Base-by-base conservation (phyloP, 306 rosid genomes). In the Acacia melanoxylon region DNA sequence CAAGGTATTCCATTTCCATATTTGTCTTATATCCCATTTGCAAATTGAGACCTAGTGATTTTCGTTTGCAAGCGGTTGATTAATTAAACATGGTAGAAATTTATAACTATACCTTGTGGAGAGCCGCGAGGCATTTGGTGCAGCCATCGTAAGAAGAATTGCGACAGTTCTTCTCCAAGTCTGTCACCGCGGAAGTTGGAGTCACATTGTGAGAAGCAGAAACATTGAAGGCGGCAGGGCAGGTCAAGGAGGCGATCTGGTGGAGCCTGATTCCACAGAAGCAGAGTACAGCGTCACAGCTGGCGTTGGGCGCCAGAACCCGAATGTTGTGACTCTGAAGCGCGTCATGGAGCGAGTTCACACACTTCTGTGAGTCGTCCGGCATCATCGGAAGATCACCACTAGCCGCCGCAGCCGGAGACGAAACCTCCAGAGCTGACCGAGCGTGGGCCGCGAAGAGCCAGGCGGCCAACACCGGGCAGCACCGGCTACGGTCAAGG, bases 381-480 rank as follows among this genome's bases (percentile, higher is more conserved):
- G 97, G 97, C 92, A 80, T 87, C 91, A 91, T 90, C 2, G 96
- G 97, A 1, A 88, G 86, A 61, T 93, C 94, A 1, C 73, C 58
- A 22, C 46, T 78, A 2, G 80, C 33, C 0, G 88, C 29, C 0
- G 88, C 83, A 0, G 81, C 37, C 13, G 86, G 75, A 1, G 62
- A 15, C 3, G 75, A 51, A 1, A 78, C 33, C 62, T 65, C 73
- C 0, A 93, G 92, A 14, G 97, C 97, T 2, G 93, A 79, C 33
- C 92, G 80, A 4, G 97, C 91, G 76, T 91, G 96, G 2, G 97
- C 97, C 0, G 97, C 97, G 80, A 82, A 93, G 10, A 93, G 96
- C 96, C 97, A 93, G 12, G 97, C 96, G 11, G 94, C 97, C 2
- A 93, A 76, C 2, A 93, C 97, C 0, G 97, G 97, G 65, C 97